These are phyloP conservation scores for Solanum sitiens DNA, from an alignment of 257 asterid species.

Conservation along the genomic window DNA sequence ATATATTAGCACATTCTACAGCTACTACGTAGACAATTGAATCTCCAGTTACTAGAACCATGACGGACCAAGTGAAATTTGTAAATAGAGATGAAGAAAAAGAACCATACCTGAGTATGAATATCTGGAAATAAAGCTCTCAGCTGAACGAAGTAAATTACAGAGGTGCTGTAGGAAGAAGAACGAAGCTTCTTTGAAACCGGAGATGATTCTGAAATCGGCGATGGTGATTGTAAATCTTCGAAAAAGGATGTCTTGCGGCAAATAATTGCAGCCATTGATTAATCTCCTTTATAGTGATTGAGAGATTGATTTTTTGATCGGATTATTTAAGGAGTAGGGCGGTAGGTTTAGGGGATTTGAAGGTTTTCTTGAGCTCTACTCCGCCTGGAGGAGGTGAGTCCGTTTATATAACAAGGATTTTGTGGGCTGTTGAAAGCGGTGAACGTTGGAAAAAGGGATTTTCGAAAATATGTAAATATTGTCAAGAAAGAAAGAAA, in stretches of 20 bases:
- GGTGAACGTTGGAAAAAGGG: not conserved
- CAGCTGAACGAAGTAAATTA: conserved; percentile 39
- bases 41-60: not conserved
- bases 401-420: not conserved
- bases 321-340: not conserved
- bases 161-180: conserved; percentile 31
- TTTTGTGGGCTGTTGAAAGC: not conserved
- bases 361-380: not conserved
- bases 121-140: conserved; percentile 46
- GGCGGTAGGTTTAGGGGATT: not conserved
- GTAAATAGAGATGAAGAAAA: not conserved
- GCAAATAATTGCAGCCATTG: conserved; percentile 72
- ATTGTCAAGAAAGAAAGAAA: too few relatives aligned
- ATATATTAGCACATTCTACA: not conserved
- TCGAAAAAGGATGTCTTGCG: conserved; percentile 80
- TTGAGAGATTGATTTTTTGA: not conserved
- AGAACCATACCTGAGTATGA: conserved; percentile 32
- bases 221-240: conserved; percentile 51
- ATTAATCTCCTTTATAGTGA: not conserved
- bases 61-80: not conserved
- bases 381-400: not conserved
- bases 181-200: conserved; percentile 49
- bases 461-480: too few relatives aligned
- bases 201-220: conserved; percentile 42
- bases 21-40: not conserved